These are phyloP conservation scores for Magnaporthiopsis incrustans DNA, from an alignment of 2,329 filamentous ascomycete genomes.

Conservation along the genomic window DNA sequence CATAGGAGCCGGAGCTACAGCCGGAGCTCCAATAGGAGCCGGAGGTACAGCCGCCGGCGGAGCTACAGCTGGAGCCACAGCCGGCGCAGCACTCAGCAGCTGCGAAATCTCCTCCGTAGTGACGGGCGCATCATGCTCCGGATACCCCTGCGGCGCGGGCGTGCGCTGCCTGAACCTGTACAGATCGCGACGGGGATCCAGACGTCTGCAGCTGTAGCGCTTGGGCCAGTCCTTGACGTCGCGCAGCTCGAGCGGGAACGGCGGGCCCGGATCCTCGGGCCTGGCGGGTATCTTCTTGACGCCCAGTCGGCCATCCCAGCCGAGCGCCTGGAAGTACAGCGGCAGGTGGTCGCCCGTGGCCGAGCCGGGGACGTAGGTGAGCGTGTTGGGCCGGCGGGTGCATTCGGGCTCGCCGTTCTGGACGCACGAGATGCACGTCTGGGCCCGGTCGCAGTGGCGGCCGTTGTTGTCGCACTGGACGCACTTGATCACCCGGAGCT, in stretches of 20 bases:
- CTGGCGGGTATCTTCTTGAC: background rate
- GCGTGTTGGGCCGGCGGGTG: background rate
- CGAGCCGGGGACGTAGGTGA: background rate
- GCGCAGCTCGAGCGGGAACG: slow-evolving; percentile 1
- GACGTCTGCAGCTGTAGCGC: background rate
- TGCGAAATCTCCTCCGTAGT: too few relatives aligned
- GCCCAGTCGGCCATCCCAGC: background rate
- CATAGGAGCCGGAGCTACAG: too few relatives aligned
- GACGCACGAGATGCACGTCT: background rate
- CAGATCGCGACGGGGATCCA: background rate
- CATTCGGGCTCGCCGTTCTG: background rate
- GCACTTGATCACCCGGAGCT: background rate
- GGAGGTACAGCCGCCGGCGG: too few relatives aligned
- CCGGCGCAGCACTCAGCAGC: too few relatives aligned
- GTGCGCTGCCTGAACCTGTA: background rate
- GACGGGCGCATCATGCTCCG: background rate
- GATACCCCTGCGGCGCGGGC: background rate
- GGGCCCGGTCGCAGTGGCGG: background rate
- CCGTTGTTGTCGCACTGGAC: background rate
- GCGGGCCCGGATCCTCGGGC: background rate
- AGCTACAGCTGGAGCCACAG: too few relatives aligned
- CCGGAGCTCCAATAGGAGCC: too few relatives aligned
- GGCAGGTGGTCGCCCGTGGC: background rate
- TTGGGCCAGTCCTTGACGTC: background rate
- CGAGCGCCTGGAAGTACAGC: slow-evolving; percentile 1